These are phyloP conservation scores for Eimeria falciformis DNA, from an alignment of 169 alveolate species.

Conservation along the genomic window DNA sequence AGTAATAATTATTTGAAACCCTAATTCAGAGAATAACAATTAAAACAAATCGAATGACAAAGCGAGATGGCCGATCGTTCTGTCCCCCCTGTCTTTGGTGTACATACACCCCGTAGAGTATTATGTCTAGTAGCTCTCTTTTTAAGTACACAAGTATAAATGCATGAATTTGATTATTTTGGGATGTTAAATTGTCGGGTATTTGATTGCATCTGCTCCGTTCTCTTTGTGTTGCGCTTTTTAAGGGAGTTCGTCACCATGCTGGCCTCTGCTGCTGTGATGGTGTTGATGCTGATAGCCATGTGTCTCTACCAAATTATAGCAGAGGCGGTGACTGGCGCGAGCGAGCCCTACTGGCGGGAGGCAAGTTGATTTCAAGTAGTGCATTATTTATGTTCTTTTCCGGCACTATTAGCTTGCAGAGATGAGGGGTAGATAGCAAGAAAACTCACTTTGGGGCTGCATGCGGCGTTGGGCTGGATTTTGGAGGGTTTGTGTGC, in stretches of 20 bases:
- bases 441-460: no score
- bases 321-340: not conserved
- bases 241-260: not conserved
- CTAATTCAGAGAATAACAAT: no score
- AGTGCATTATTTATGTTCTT: not conserved
- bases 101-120: no score
- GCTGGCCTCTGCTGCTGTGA: constrained; percentile 12
- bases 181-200: not conserved
- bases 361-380: not conserved
- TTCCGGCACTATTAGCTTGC: not conserved
- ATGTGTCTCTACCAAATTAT: not conserved
- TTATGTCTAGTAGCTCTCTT: no score
- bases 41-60: no score
- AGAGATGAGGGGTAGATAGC: not conserved
- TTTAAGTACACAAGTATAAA: no score
- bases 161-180: no score
- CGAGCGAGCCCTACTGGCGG: not conserved
- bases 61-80: no score
- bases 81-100: no score
- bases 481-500: no score
- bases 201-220: not conserved
- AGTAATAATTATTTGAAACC: not conserved
- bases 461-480: not conserved
- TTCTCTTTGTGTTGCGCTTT: not conserved
- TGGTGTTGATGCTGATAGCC: constrained; percentile 9